phyloP scores from a whole-genome alignment of 306 rosid genomes.

The Abrus pulchellus region DNA sequence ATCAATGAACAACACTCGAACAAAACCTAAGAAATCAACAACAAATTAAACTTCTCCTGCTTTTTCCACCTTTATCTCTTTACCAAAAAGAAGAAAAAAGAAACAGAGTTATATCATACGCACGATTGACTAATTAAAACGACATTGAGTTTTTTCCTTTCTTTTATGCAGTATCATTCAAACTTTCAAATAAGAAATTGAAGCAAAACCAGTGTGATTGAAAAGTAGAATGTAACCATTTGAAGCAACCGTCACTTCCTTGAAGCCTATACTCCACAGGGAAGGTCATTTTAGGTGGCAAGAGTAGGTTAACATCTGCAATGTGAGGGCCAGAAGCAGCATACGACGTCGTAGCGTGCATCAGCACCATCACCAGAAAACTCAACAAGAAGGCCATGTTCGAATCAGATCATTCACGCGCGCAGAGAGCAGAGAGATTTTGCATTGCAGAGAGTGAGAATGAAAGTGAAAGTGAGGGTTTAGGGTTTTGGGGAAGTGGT shows the following conservation, averaged over 20 bases:
- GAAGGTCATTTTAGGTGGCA: slow-evolving; percentile 86
- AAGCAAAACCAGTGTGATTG: background rate
- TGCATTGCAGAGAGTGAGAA: background rate
- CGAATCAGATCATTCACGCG: background rate
- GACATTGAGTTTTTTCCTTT: background rate
- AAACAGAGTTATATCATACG: background rate
- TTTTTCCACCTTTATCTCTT: background rate
- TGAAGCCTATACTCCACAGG: slow-evolving; percentile 88
- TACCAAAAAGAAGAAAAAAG: background rate
- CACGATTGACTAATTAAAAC: background rate
- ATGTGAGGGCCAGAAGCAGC: slow-evolving; percentile 85
- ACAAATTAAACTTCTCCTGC: background rate
- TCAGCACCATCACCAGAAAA: background rate
- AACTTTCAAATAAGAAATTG: background rate
- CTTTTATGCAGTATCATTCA: background rate
- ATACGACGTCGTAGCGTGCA: slow-evolving; percentile 50
- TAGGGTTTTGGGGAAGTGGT: slow-evolving; percentile 12
- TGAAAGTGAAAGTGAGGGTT: background rate
- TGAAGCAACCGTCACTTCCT: slow-evolving; percentile 97
- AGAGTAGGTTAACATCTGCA: slow-evolving; percentile 79
- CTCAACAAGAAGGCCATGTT: slow-evolving; percentile 12
- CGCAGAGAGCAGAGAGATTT: background rate
- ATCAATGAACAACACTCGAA: background rate
- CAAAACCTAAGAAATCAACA: background rate
- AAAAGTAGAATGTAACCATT: slow-evolving; percentile 58